Evolutionary conservation across 2,329 filamentous ascomycete species (phyloP).

Genomic region (Leptographium lundbergii): DNA sequence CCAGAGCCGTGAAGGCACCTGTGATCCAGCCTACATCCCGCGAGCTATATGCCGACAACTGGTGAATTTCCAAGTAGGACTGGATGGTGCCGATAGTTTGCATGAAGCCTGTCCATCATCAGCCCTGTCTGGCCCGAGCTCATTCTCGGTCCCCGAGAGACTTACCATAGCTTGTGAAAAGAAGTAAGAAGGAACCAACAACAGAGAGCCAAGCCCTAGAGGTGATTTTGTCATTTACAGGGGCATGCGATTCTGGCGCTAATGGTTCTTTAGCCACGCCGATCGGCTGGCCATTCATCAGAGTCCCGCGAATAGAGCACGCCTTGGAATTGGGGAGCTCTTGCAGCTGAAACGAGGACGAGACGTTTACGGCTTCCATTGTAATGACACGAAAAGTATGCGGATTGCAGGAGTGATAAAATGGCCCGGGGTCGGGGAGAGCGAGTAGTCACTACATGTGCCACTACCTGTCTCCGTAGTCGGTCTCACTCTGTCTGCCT

Average conservation of each 20-base stretch:
- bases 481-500: background rate
- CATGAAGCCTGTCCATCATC: slow-evolving; percentile 26
- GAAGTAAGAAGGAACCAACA: slow-evolving; percentile 5
- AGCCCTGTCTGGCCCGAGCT: background rate
- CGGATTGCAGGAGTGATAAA: background rate
- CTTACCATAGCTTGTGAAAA: slow-evolving; percentile 8
- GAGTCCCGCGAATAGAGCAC: background rate
- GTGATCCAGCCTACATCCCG: slow-evolving; percentile 37
- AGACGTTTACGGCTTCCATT: background rate
- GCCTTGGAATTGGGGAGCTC: background rate
- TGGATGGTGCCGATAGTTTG: slow-evolving; percentile 34
- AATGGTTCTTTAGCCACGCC: background rate
- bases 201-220: slow-evolving; percentile 6
- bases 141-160: background rate
- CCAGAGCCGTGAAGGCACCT: slow-evolving; percentile 30
- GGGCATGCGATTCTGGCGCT: background rate
- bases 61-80: slow-evolving; percentile 30
- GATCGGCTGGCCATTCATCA: background rate
- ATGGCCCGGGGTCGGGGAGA: background rate
- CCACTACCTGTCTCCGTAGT: background rate
- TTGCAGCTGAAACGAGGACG: background rate
- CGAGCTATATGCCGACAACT: slow-evolving; percentile 27
- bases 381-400: background rate
- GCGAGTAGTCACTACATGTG: background rate
- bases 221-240: background rate